phyloP scores from a whole-genome alignment of 148 eudicot species.

The Spergularia bocconei region DNA sequence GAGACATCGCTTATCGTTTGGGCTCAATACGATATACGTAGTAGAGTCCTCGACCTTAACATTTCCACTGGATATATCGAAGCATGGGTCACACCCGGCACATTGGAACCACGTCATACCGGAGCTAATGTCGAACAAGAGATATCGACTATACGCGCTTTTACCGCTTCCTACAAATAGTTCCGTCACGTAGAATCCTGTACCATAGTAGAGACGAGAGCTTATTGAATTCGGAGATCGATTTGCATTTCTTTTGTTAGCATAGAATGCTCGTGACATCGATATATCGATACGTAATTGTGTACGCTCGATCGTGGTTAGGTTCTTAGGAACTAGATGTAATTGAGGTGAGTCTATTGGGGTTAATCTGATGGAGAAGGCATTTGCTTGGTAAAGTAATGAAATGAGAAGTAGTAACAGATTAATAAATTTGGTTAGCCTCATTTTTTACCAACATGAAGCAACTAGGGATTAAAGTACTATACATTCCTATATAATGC shows the following conservation, averaged over 20 bases:
- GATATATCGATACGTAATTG: conserved; percentile 2
- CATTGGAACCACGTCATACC: conserved; percentile 20
- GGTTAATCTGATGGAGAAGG: not conserved
- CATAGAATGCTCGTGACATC: not conserved
- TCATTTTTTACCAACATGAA: not conserved
- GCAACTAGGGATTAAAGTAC: too few relatives aligned
- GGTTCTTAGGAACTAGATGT: not conserved
- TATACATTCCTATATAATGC: too few relatives aligned
- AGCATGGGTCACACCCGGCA: conserved; percentile 11
- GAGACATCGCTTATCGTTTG: not conserved
- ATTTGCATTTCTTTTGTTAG: not conserved
- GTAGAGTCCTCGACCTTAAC: not conserved
- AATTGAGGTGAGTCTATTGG: conserved; percentile 7
- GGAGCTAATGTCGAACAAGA: conserved; percentile 10
- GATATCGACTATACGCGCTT: not conserved
- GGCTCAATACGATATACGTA: not conserved
- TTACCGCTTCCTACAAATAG: not conserved
- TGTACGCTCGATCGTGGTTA: not conserved
- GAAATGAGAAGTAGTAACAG: not conserved
- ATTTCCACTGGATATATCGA: not conserved
- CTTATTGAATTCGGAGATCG: not conserved
- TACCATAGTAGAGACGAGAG: not conserved
- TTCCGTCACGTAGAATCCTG: conserved; percentile 8
- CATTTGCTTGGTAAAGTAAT: not conserved
- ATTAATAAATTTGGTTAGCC: not conserved